Percentiles rank a stretch among this genome's conserved stretches.
phyloP scores from a whole-genome alignment of 495 filamentous ascomycete genomes.

The Hyaloscypha variabilis region DNA sequence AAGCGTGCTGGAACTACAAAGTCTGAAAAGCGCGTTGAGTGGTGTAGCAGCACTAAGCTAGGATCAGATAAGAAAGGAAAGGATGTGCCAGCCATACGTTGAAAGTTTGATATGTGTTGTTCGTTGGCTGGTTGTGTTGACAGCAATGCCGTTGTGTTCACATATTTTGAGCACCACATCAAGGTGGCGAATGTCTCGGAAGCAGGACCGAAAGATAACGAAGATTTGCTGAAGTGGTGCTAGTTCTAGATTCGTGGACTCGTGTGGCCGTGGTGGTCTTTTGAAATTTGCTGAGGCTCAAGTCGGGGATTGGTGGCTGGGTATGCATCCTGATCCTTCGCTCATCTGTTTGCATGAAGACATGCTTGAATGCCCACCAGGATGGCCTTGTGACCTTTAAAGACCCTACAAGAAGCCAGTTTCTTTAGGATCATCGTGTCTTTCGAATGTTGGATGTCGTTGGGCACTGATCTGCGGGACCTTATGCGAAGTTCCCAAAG shows the following conservation, averaged over 20 bases:
- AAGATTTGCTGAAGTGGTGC: neutral
- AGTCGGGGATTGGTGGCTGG: neutral
- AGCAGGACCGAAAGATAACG: too few species aligned
- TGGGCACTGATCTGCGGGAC: neutral
- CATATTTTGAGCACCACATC: neutral
- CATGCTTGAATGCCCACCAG: neutral
- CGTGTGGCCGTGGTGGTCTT: too few species aligned
- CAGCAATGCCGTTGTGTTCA: neutral
- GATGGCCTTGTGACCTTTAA: neutral
- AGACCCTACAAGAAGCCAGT: neutral
- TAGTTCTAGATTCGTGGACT: neutral
- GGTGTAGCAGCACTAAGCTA: too few species aligned
- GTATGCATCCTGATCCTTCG: neutral
- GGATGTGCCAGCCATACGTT: too few species aligned
- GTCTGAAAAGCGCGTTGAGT: too few species aligned
- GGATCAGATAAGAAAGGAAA: too few species aligned
- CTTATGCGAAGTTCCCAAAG: neutral
- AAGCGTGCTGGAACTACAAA: too few species aligned
- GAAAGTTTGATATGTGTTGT: too few species aligned
- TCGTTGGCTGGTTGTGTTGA: too few species aligned
- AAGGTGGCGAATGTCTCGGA: neutral
- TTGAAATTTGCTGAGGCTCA: neutral
- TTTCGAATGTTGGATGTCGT: neutral
- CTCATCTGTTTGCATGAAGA: neutral
- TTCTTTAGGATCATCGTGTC: neutral